Evolutionary conservation across 768 basidiomycete species (phyloP), one percentile per base, ranked within the genome.

Genomic region (Mycena capillaripes): DNA sequence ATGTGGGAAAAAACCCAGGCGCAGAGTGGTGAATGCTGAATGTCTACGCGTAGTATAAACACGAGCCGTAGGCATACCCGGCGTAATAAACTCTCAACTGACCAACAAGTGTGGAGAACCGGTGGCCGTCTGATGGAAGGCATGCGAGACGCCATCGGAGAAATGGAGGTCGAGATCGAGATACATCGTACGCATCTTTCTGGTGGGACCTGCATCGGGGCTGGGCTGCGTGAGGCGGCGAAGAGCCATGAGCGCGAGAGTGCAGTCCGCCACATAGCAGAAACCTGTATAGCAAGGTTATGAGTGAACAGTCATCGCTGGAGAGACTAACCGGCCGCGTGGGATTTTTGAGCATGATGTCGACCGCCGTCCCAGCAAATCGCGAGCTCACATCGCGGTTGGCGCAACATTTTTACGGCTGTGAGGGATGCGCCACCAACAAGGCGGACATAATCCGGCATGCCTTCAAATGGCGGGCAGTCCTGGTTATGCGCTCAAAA

Each of bases 361-460:
- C 96, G 87, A 60, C 97, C 97, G 19, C 97, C 97, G 75, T 97
- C 97, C 97, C 97, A 98, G 78, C 89, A 92, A 50, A 99, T 89
- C 0, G 93, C 90, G 32, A 94, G 81, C 32, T 93, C 87, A 6
- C 88, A 87, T 2, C 83, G 52, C 17, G 84, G 81, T 14, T 87
- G 82, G 29, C 85, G 83, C 4, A 98, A 83, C 7, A 88, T 86
- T 11, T 86, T 85, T 4, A 89, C 93, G 0, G 93, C 96, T 2
- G 93, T 91, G 44, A 97, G 83, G 0, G 95, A 89, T 0, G 93
- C 93, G 1, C 97, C 94, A 0, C 92, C 95, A 1, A 97, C 85
- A 5, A 91, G 82, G 6, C 84, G 84, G 7, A 93, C 90, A 73
- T 98, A 98, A 4, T 88, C 85, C 8, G 88, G 78, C 16, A 99